Evolutionary conservation across 345 rosid species (phyloP).

Genomic region (Sisymbrium irio): DNA sequence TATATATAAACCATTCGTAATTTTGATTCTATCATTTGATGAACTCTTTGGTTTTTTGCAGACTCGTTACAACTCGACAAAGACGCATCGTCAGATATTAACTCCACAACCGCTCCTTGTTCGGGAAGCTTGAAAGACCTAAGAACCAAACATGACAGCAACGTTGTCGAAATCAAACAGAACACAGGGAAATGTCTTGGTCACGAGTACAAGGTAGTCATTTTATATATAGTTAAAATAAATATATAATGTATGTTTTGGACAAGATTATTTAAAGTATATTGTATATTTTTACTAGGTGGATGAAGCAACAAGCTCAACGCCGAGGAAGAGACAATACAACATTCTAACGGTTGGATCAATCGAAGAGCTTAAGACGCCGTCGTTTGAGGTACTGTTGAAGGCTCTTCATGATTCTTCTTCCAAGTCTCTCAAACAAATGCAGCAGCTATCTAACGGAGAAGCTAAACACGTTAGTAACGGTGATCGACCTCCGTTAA

Average conservation of each 20-base stretch:
- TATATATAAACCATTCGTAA: neutral
- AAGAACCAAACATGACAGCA: slow-evolving; percentile 74
- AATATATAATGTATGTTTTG: neutral
- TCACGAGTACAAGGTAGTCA: slow-evolving; percentile 58
- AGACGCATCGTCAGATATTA: slow-evolving; percentile 68
- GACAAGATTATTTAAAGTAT: neutral
- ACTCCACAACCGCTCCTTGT: slow-evolving; percentile 72
- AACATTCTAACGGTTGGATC: slow-evolving; percentile 69
- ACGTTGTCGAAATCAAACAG: slow-evolving; percentile 69
- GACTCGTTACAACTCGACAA: slow-evolving; percentile 87
- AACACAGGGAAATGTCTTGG: slow-evolving; percentile 80
- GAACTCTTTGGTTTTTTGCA: slow-evolving; percentile 30
- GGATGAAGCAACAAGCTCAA: slow-evolving; percentile 91
- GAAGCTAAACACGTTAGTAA: slow-evolving; percentile 56
- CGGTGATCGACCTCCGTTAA: slow-evolving; percentile 35
- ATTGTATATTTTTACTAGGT: slow-evolving; percentile 20
- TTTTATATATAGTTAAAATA: too few species aligned
- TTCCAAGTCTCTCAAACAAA: slow-evolving; percentile 51
- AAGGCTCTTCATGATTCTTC: slow-evolving; percentile 64
- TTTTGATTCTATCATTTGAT: neutral
- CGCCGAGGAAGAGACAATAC: slow-evolving; percentile 74
- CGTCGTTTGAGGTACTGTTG: slow-evolving; percentile 78
- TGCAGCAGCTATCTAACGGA: slow-evolving; percentile 49
- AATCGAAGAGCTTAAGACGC: slow-evolving; percentile 88
- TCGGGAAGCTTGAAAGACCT: slow-evolving; percentile 67